Conservation (phyloP, 2,329 filamentous ascomycete genomes). For the Cladorrhinum sp. region DNA sequence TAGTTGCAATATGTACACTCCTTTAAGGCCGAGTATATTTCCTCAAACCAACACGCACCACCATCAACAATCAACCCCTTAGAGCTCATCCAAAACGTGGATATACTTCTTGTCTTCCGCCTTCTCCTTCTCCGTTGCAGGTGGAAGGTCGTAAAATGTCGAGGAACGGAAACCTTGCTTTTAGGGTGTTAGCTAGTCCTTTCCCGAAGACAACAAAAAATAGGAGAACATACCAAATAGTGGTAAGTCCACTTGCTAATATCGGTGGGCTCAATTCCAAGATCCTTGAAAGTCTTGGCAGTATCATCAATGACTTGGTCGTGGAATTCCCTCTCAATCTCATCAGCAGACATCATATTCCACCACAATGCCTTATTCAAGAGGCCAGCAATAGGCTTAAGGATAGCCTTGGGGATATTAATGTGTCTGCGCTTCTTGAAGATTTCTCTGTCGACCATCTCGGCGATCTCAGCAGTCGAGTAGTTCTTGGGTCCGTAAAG, state of each 20-base stretch:
- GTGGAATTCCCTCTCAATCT: slow-evolving; percentile 88
- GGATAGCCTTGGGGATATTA: slow-evolving; percentile 78
- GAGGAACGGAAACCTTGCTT: slow-evolving; percentile 89
- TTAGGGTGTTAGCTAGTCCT: slow-evolving; percentile 33
- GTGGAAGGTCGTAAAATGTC: slow-evolving; percentile 87
- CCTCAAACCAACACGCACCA: slow-evolving; percentile 8
- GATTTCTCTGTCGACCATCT: slow-evolving; percentile 88
- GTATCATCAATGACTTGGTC: slow-evolving; percentile 86
- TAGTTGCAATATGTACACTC: slow-evolving; percentile 35
- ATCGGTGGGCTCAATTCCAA: slow-evolving; percentile 85
- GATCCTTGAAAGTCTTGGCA: slow-evolving; percentile 93
- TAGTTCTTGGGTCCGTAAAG: slow-evolving; percentile 93
- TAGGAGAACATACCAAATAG: slow-evolving; percentile 68
- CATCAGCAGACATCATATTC: slow-evolving; percentile 76
- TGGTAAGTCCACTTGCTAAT: slow-evolving; percentile 85
- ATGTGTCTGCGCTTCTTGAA: slow-evolving; percentile 85
- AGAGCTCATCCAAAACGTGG: slow-evolving; percentile 83
- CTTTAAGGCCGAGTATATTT: slow-evolving; percentile 9
- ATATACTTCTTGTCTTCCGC: slow-evolving; percentile 94
- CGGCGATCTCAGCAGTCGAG: slow-evolving; percentile 80
- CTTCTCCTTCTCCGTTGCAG: slow-evolving; percentile 91
- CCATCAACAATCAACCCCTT: slow-evolving; percentile 29
- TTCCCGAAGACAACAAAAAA: background rate
- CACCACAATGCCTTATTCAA: slow-evolving; percentile 88
- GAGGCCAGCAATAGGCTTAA: slow-evolving; percentile 71